Conservation (phyloP, 306 rosid genomes). For the Cucurbita maxima region DNA sequence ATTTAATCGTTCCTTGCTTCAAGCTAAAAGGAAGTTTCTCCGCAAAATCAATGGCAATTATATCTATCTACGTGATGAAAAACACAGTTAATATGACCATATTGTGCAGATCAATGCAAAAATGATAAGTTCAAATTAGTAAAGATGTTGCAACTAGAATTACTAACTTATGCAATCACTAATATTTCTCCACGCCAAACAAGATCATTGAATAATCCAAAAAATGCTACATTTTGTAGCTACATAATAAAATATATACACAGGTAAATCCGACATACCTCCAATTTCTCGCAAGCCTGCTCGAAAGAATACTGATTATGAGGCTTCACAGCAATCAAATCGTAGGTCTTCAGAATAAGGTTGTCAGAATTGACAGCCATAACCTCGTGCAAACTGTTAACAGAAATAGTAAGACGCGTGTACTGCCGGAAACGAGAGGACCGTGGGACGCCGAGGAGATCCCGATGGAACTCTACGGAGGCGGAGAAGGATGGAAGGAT, state of each 20-base stretch:
- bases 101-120: not conserved
- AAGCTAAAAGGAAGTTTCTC: constrained; percentile 50
- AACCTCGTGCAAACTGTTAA: constrained; percentile 25
- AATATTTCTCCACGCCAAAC: not conserved
- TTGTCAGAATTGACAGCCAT: constrained; percentile 58
- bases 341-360: constrained; percentile 69
- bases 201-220: not conserved
- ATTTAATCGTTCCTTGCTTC: constrained; percentile 55
- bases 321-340: constrained; percentile 63
- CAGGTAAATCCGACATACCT: constrained; percentile 27
- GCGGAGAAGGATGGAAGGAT: constrained; percentile 46
- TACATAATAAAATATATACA: not conserved
- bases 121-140: not conserved
- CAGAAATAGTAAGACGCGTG: constrained; percentile 66
- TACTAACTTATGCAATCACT: not conserved
- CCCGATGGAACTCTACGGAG: constrained; percentile 60
- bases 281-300: constrained; percentile 58
- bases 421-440: constrained; percentile 73
- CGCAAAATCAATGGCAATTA: constrained; percentile 61
- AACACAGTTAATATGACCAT: not conserved
- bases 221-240: not conserved
- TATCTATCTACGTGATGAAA: constrained; percentile 46
- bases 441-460: constrained; percentile 36
- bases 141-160: not conserved
- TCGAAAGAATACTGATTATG: constrained; percentile 49